A percentile compares a stretch with the other conserved stretches of the same genome.
Evolutionary conservation across 306 rosid genomes (phyloP).

Genomic region (Hippophae gyantsensis): DNA sequence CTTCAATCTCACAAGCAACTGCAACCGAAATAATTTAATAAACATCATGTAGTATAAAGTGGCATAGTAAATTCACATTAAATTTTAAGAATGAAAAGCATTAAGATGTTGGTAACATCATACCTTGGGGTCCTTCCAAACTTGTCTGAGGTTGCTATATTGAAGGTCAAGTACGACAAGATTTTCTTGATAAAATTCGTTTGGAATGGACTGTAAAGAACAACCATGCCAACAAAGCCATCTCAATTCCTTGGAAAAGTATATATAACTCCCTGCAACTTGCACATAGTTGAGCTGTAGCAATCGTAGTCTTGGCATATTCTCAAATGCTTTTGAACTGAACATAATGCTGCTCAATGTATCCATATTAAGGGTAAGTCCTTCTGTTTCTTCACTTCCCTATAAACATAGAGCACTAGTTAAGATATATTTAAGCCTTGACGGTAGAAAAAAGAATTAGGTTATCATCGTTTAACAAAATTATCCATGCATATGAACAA

Average conservation of each 20-base stretch:
- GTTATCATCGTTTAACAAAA: neutral
- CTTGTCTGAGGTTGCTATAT: conserved; percentile 20
- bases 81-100: neutral
- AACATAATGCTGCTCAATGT: neutral
- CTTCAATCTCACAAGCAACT: neutral
- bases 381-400: conserved; percentile 20
- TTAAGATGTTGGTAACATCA: neutral
- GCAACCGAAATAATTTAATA: neutral
- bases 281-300: conserved; percentile 23
- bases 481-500: neutral
- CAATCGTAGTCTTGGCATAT: conserved; percentile 33
- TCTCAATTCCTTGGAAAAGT: conserved; percentile 23
- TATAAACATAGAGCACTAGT: neutral
- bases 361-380: conserved; percentile 5
- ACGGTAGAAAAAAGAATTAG: neutral
- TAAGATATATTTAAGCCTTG: neutral
- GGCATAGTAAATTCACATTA: neutral
- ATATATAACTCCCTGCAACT: conserved; percentile 14
- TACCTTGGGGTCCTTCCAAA: conserved; percentile 35
- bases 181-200: conserved; percentile 4
- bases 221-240: neutral
- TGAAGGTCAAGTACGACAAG: conserved; percentile 25
- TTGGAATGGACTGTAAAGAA: conserved; percentile 5
- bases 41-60: neutral
- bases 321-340: conserved; percentile 18